Conservation (phyloP, 208 protist genomes). For the Kentomonas sorsogonicus region DNA sequence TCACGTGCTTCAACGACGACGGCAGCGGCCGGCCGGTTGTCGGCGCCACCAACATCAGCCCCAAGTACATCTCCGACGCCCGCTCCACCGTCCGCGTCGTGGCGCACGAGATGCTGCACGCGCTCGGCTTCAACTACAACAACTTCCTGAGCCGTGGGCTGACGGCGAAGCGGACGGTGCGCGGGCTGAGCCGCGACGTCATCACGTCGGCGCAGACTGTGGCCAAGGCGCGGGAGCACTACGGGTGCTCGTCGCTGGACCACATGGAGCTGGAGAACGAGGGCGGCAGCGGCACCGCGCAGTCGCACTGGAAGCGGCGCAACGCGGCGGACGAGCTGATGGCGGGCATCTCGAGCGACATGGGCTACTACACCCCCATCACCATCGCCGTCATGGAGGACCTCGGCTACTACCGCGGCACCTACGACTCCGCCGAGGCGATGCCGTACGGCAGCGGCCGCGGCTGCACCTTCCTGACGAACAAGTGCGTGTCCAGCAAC, state of each 20-base stretch:
- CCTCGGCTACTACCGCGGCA: conserved; percentile 71
- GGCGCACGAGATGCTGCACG: conserved; percentile 81
- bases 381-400: conserved; percentile 83
- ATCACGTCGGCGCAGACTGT: neutral
- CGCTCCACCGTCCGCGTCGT: conserved; percentile 17
- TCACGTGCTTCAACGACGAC: conserved; percentile 23
- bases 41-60: conserved; percentile 46
- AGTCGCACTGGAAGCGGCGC: conserved; percentile 86
- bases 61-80: conserved; percentile 19
- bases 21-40: conserved; percentile 19
- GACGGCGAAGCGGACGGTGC: conserved; percentile 11
- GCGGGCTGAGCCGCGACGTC: conserved; percentile 32
- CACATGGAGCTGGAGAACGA: conserved; percentile 76
- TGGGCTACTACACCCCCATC: conserved; percentile 51
- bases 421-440: conserved; percentile 50
- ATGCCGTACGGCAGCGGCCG: conserved; percentile 65
- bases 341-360: conserved; percentile 17
- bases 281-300: conserved; percentile 28
- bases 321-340: conserved; percentile 85
- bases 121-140: conserved; percentile 56
- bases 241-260: conserved; percentile 42
- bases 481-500: conserved; percentile 33
- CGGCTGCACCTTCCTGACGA: conserved; percentile 48
- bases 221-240: conserved; percentile 39
- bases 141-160: conserved; percentile 9